Evolutionary conservation across 139 green algal genomes (phyloP), one percentile per base, ranked within the genome.

Genomic region (Deuterostichococcus epilithicus): DNA sequence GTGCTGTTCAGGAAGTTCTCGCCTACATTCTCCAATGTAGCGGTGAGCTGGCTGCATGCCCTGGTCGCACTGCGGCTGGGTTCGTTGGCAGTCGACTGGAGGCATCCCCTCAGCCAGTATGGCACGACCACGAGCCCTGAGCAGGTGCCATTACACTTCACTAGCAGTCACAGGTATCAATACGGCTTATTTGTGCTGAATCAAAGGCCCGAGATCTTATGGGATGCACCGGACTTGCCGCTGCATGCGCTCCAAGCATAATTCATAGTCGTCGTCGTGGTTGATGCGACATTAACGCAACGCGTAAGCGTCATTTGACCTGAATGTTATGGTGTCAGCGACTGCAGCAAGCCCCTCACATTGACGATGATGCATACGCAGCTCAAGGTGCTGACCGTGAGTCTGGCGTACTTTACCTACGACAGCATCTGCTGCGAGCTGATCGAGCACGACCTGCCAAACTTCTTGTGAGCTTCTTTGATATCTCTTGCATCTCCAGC

Each of bases 361-460:
- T 13, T 8, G 10, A 5, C 26, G 20, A 30, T 36, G 5, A 36
- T 68, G 59, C 59, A 68, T 68, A 15, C 70, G 66, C 72, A 86
- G 81, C 36, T 84, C 10, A 68, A 63, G 33, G 73, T 45, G 22
- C 72, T 86, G 20, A 58, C 70, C 2, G 69, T 84, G 13, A 81
- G 72, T 72, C 65, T 85, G 44, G 70, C 42, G 34, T 86, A 86
- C 73, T 86, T 86, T 78, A 75, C 77, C n/a, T 86, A 86, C 70
- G 81, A 86, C 70, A 74, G 76, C 25, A 39, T 84, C 36, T 75
- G 79, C 71, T 86, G 81, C 78, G 26, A 85, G 23, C 78, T 77
- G 32, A 58, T 52, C 30, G 33, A 35, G 10, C 39, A 73, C 33
- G 81, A 86, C 78, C 42, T 73, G 36, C 36, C 47, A 34, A 80